These are phyloP conservation scores for Musa acuminata DNA, from an alignment of 176 grass and related monocot species.

Conservation along the genomic window DNA sequence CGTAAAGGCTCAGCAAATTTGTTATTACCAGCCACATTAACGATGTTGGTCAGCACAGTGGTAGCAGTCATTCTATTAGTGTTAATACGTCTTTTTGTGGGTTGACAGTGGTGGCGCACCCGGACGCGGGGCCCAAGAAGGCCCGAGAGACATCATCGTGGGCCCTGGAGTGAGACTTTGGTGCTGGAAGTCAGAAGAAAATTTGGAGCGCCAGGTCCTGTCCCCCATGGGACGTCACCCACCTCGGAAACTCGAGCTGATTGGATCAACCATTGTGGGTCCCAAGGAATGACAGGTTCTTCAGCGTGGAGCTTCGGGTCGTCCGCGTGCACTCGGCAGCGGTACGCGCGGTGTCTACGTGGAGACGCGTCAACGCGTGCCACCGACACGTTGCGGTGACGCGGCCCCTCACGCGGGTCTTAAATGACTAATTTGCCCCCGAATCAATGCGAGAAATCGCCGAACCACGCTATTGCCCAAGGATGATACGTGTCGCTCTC, in stretches of 20 bases:
- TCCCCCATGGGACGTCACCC: not conserved
- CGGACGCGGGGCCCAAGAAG: too few species aligned
- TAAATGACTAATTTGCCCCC: too few species aligned
- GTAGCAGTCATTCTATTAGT: too few species aligned
- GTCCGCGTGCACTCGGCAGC: not conserved
- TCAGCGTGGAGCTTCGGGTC: too few species aligned
- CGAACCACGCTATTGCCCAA: not conserved
- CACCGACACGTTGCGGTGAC: constrained; percentile 2
- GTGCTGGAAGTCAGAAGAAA: not conserved
- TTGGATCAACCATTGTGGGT: too few species aligned
- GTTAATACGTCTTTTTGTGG: too few species aligned
- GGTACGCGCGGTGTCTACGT: not conserved
- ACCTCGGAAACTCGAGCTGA: too few species aligned
- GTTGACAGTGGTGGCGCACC: too few species aligned
- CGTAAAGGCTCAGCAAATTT: not conserved
- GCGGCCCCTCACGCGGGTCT: too few species aligned
- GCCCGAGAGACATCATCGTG: not conserved
- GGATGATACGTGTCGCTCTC: not conserved
- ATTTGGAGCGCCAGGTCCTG: not conserved
- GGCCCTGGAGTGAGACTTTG: not conserved
- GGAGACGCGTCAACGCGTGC: not conserved
- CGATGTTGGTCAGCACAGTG: too few species aligned
- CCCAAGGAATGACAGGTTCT: too few species aligned
- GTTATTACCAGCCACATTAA: not conserved
- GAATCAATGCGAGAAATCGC: not conserved